Base-by-base conservation (phyloP, 192 early-diverging fungal species). In the Coemansia sp. region DNA sequence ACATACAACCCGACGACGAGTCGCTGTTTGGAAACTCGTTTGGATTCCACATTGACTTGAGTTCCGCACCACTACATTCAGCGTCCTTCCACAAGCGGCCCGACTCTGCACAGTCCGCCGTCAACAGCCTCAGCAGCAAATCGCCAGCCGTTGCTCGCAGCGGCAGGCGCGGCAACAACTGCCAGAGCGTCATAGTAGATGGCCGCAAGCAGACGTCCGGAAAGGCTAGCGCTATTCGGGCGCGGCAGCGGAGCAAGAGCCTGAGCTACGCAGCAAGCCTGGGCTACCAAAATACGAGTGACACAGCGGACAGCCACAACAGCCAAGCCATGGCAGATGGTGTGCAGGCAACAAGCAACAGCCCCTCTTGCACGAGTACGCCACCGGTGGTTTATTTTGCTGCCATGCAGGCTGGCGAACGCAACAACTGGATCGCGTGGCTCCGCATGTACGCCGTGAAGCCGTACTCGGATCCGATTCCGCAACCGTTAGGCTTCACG, bases 1-100 rank as follows among this genome's bases (percentile, higher is more conserved):
- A 79, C 58, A 76, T 76, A 33, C 76, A 74, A 62, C 61, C 67
- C 11, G 62, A 76, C 20, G 77, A 84, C 39, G 71, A 84, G 61
- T 79, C 82, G 29, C 68, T 84, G 49, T 84, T 84, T 65, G 74
- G 58, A 31, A 70, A 49, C 16, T 70, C 67, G 33, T 84, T 74
- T 68, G 70, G 74, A 33, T 84, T 84, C 36, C 77, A 69, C n/a
- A 66, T 69, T 16, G 55, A 57, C 39, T 41, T 70, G 22, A 3
- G 29, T 36, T 36, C 69, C 2, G 69, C 36, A 18, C 41, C 36
- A 16, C 39, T 24, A 58, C 57, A 33, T 33, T 33, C 57, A 3
- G 57, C 57, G 31, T 10, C 57, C 31, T 34, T 36, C 31, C 57
- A 60, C 57, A 60, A 6, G 57, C 31, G 31, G 7, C 31, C 15